Evolutionary conservation across 495 filamentous ascomycete species (phyloP).

Genomic region (Chaetomium cochliodes): DNA sequence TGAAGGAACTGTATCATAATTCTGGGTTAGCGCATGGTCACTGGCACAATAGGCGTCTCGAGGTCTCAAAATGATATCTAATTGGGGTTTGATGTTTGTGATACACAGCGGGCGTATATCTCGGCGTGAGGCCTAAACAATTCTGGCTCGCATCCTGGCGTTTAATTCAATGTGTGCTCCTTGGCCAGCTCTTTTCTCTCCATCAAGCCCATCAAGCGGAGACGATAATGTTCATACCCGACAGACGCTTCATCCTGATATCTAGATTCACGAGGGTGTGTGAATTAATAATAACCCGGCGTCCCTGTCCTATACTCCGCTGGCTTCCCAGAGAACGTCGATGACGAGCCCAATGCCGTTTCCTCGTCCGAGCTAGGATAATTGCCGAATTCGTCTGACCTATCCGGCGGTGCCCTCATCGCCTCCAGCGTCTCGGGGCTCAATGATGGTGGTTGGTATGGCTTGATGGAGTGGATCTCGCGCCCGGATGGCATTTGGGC

Average conservation of each 20-base stretch:
- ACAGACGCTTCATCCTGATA: too few relatives aligned
- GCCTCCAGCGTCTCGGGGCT: slow-evolving; percentile 55
- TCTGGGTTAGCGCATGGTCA: slow-evolving; percentile 14
- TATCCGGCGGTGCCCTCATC: slow-evolving; percentile 51
- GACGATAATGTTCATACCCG: too few relatives aligned
- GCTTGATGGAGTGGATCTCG: slow-evolving; percentile 70
- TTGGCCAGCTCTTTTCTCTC: not conserved
- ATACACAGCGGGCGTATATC: too few relatives aligned
- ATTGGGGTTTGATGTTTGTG: not conserved
- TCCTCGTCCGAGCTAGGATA: slow-evolving; percentile 51
- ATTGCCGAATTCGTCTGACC: slow-evolving; percentile 50
- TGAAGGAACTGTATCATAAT: slow-evolving; percentile 5
- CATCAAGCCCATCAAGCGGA: not conserved
- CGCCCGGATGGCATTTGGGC: slow-evolving; percentile 80
- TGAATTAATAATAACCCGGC: slow-evolving; percentile 40
- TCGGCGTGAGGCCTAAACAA: too few relatives aligned
- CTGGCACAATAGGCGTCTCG: slow-evolving; percentile 9
- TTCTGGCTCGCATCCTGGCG: too few relatives aligned
- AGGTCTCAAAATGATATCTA: slow-evolving; percentile 10
- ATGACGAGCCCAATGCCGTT: slow-evolving; percentile 26
- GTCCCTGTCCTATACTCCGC: slow-evolving; percentile 41
- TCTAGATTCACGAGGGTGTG: not conserved
- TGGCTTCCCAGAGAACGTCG: slow-evolving; percentile 39
- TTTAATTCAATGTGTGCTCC: too few relatives aligned
- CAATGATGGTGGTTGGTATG: slow-evolving; percentile 58